A percentile compares a stretch with the other conserved stretches of the same genome.
Evolutionary conservation across 306 rosid genomes (phyloP).

Genomic region (Crataegus laevigata): DNA sequence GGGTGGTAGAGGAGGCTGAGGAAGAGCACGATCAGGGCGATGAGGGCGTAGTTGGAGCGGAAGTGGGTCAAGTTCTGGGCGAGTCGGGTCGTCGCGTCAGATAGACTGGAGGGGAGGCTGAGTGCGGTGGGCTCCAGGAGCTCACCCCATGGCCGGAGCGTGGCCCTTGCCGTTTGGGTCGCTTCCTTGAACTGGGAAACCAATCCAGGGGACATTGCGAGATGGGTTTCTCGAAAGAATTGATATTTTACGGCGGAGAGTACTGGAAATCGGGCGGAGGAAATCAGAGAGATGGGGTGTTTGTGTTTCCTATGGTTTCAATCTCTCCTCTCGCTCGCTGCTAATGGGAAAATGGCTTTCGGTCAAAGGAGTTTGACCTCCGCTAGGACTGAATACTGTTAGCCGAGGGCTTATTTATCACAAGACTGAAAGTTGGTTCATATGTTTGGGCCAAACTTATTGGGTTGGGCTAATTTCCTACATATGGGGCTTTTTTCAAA

Average conservation of each 20-base stretch:
- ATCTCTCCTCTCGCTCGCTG: not conserved
- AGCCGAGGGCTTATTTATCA: not conserved
- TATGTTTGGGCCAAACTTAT: not conserved
- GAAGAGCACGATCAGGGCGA: conserved; percentile 32
- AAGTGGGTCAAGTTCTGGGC: conserved; percentile 45
- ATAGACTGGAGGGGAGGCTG: conserved; percentile 39
- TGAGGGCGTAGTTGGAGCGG: conserved; percentile 45
- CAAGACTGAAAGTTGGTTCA: not conserved
- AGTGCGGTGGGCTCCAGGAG: conserved; percentile 33
- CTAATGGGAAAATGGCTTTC: not conserved
- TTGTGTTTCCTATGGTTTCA: not conserved
- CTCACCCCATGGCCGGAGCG: conserved; percentile 54
- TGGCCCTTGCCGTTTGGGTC: conserved; percentile 23
- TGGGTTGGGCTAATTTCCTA: not conserved
- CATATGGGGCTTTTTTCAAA: too few species aligned
- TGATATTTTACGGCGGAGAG: not conserved
- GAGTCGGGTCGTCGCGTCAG: conserved; percentile 44
- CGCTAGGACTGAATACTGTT: not conserved
- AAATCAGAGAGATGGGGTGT: not conserved
- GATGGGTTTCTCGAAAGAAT: not conserved
- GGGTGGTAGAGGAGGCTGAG: conserved; percentile 52
- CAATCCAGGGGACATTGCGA: conserved; percentile 24
- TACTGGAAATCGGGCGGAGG: not conserved
- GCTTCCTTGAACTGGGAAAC: conserved; percentile 27
- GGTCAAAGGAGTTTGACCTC: not conserved